Evolutionary conservation across 192 early-diverging fungal species (phyloP).

Genomic region (Coemansia sp.): DNA sequence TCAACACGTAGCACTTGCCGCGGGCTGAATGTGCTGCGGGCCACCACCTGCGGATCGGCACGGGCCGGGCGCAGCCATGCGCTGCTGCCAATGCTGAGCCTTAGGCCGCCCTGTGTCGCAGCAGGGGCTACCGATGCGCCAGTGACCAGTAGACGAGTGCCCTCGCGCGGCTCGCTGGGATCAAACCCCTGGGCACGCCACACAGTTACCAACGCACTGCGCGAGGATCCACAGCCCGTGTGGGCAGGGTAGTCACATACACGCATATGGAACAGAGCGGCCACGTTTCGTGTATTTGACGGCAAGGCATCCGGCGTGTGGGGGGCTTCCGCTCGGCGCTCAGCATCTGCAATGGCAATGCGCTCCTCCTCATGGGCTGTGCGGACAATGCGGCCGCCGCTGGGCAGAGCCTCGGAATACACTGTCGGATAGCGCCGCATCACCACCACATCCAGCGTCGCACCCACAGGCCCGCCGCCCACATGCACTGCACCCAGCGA

Average conservation of each 20-base stretch:
- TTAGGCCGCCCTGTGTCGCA: neutral
- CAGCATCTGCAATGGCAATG: constrained; percentile 5
- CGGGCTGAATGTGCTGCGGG: constrained; percentile 23
- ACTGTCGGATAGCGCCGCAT: constrained; percentile 37
- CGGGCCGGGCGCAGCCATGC: constrained; percentile 15
- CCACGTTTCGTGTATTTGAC: constrained; percentile 18
- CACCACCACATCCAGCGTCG: constrained; percentile 41
- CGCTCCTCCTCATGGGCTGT: constrained; percentile 35
- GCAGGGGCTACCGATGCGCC: constrained; percentile 22
- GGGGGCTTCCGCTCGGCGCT: neutral
- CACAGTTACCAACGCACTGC: constrained; percentile 30
- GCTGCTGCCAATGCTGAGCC: constrained; percentile 22
- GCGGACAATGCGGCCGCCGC: constrained; percentile 22
- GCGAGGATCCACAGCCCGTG: constrained; percentile 1
- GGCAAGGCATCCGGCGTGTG: constrained; percentile 14
- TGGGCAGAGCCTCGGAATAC: constrained; percentile 27
- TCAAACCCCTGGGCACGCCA: constrained; percentile 31
- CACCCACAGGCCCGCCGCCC: constrained; percentile 28
- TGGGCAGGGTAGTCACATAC: constrained; percentile 50
- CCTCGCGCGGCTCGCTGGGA: constrained; percentile 29
- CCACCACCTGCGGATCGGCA: constrained; percentile 14
- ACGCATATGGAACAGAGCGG: constrained; percentile 25
- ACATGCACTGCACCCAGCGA: constrained; percentile 27
- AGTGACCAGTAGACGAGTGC: constrained; percentile 26
- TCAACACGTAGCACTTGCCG: constrained; percentile 26